Percentiles rank a stretch among this genome's conserved stretches.
These are phyloP conservation scores for Phlebiopsis gigantea DNA, from an alignment of 768 basidiomycete species.

Conservation along the genomic window DNA sequence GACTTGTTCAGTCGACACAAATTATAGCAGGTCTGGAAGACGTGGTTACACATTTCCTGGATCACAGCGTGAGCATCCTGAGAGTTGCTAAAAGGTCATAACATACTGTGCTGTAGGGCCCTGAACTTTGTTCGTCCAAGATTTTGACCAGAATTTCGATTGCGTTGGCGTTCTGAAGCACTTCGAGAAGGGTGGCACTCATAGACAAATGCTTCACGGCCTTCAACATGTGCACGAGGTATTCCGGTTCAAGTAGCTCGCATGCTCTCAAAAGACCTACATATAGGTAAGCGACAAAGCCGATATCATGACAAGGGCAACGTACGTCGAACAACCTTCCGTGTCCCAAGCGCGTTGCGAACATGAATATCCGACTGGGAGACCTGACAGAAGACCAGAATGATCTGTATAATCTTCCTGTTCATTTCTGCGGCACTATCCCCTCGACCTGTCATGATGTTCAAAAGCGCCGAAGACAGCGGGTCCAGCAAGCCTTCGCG, in stretches of 20 bases:
- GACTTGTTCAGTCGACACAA: slow-evolving; percentile 92
- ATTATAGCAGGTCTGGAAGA: slow-evolving; percentile 97
- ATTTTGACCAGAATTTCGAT: slow-evolving; percentile 87
- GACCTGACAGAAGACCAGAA: slow-evolving; percentile 90
- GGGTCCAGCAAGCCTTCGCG: slow-evolving; percentile 93
- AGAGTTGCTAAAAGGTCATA: neutral
- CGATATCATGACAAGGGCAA: slow-evolving; percentile 12
- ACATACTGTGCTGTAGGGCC: slow-evolving; percentile 71
- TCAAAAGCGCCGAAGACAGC: slow-evolving; percentile 81
- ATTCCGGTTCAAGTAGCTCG: slow-evolving; percentile 80
- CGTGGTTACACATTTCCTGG: slow-evolving; percentile 95
- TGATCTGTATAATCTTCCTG: slow-evolving; percentile 82
- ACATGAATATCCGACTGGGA: slow-evolving; percentile 95
- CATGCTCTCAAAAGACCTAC: slow-evolving; percentile 84
- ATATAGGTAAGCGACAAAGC: neutral
- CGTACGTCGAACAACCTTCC: slow-evolving; percentile 87
- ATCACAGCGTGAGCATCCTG: neutral
- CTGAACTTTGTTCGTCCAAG: slow-evolving; percentile 73
- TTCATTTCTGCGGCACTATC: slow-evolving; percentile 66
- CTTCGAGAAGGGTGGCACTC: slow-evolving; percentile 84
- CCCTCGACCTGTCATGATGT: slow-evolving; percentile 76
- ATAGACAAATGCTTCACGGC: slow-evolving; percentile 96
- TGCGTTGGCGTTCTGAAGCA: slow-evolving; percentile 92
- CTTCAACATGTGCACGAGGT: slow-evolving; percentile 85
- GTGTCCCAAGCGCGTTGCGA: slow-evolving; percentile 83